A percentile compares a stretch with the other conserved stretches of the same genome.
phyloP scores from a whole-genome alignment of 768 basidiomycete species.

The Xerocomus potaroensis region DNA sequence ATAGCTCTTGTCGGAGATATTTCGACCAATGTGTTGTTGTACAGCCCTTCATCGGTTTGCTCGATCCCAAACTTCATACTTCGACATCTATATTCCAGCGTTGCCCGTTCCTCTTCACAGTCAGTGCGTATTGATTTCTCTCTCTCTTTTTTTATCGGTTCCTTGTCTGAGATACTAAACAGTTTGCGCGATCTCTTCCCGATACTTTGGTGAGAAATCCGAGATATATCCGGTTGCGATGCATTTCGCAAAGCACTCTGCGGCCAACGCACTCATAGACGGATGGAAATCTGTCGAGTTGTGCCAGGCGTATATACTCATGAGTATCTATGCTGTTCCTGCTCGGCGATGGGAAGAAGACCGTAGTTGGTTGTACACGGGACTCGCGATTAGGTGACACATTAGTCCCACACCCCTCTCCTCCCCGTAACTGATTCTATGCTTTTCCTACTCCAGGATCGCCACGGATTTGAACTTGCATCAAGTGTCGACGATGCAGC shows the following conservation, averaged over 20 bases:
- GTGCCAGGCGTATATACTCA: conserved; percentile 86
- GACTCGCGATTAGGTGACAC: conserved; percentile 71
- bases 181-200: conserved; percentile 85
- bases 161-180: not conserved
- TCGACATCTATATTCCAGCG: conserved; percentile 74
- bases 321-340: conserved; percentile 78
- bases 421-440: not conserved
- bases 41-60: conserved; percentile 63
- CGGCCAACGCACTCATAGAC: conserved; percentile 74
- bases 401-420: not conserved
- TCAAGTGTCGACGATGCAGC: conserved; percentile 53
- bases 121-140: conserved; percentile 46
- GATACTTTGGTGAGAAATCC: conserved; percentile 74
- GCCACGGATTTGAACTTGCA: conserved; percentile 89
- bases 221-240: conserved; percentile 85
- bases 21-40: conserved; percentile 5
- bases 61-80: conserved; percentile 80
- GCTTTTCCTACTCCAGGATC: conserved; percentile 42
- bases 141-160: not conserved
- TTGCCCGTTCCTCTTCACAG: conserved; percentile 89
- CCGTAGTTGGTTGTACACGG: conserved; percentile 84
- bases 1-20: not conserved
- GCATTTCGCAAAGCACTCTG: conserved; percentile 83
- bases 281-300: conserved; percentile 86
- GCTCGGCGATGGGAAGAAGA: conserved; percentile 88